phyloP scores from a whole-genome alignment of 1,139 yeast genomes.

The Scheffersomyces illinoinensis region DNA sequence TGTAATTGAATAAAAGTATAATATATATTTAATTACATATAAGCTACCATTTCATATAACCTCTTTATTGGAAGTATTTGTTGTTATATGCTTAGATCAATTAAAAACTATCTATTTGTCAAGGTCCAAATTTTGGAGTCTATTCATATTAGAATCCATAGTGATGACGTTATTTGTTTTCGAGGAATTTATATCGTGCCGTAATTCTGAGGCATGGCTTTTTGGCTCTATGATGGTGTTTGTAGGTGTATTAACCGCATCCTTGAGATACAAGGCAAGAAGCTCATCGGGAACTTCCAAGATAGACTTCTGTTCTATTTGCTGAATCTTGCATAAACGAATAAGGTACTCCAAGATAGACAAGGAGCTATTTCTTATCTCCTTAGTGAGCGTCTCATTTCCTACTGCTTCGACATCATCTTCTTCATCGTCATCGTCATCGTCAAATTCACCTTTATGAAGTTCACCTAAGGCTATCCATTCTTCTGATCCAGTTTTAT shows the following conservation, averaged over 20 bases:
- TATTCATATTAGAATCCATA: constrained; percentile 35
- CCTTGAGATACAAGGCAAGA: constrained; percentile 60
- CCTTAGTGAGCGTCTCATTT: constrained; percentile 13
- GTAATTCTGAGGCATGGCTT: constrained; percentile 7
- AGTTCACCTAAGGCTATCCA: constrained; percentile 61
- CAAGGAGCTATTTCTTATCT: constrained; percentile 32
- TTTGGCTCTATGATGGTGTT: constrained; percentile 2
- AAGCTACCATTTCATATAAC: background rate
- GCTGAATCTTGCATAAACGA: constrained; percentile 62
- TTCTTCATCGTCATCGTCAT: constrained; percentile 27
- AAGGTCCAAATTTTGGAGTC: constrained; percentile 34
- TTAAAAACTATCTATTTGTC: constrained; percentile 1
- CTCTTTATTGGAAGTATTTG: background rate
- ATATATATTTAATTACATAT: background rate
- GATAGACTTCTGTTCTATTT: constrained; percentile 57
- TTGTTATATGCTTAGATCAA: background rate
- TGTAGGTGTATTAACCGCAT: constrained; percentile 33
- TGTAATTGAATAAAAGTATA: background rate
- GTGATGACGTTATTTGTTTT: constrained; percentile 21
- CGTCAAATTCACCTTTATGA: constrained; percentile 29
- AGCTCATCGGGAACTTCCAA: constrained; percentile 67
- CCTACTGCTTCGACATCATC: constrained; percentile 23
- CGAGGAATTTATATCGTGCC: constrained; percentile 12
- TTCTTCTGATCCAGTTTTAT: constrained; percentile 28
- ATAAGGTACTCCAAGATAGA: constrained; percentile 67